phyloP scores from a whole-genome alignment of 2,329 filamentous ascomycete genomes.

The Aspergillus glaucus region DNA sequence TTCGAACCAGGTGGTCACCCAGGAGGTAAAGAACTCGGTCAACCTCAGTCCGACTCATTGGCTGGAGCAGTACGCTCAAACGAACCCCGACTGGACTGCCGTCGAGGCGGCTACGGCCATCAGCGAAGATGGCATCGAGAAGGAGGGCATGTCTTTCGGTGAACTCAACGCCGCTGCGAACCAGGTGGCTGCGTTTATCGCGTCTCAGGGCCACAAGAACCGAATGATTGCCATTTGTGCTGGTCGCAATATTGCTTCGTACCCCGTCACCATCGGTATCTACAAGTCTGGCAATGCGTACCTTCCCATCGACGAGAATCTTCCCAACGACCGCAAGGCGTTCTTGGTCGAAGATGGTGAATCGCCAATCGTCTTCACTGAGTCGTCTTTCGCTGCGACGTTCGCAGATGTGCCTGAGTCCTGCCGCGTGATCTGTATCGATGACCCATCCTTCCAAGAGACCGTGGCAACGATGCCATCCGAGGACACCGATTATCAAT shows the following conservation, averaged over 20 bases:
- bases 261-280: conserved; percentile 73
- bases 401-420: conserved; percentile 31
- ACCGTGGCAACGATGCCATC: conserved; percentile 30
- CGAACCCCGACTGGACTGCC: conserved; percentile 23
- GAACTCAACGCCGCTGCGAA: conserved; percentile 18
- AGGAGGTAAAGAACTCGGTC: conserved; percentile 13
- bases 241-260: conserved; percentile 77
- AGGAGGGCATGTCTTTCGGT: conserved; percentile 20
- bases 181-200: conserved; percentile 20
- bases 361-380: conserved; percentile 58
- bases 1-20: conserved; percentile 13
- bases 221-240: conserved; percentile 76
- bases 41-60: conserved; percentile 21
- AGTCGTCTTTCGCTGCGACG: conserved; percentile 38
- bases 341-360: conserved; percentile 73
- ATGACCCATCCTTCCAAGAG: conserved; percentile 27
- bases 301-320: conserved; percentile 69
- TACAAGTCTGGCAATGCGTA: conserved; percentile 78
- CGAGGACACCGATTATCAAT: conserved; percentile 25
- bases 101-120: conserved; percentile 23
- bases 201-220: conserved; percentile 14
- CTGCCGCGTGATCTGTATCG: conserved; percentile 44
- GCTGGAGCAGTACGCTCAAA: conserved; percentile 20
- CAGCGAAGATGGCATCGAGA: conserved; percentile 12
- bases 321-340: conserved; percentile 64